phyloP scores from a whole-genome alignment of 257 asterid species.

The Jaltomata sinuosa region DNA sequence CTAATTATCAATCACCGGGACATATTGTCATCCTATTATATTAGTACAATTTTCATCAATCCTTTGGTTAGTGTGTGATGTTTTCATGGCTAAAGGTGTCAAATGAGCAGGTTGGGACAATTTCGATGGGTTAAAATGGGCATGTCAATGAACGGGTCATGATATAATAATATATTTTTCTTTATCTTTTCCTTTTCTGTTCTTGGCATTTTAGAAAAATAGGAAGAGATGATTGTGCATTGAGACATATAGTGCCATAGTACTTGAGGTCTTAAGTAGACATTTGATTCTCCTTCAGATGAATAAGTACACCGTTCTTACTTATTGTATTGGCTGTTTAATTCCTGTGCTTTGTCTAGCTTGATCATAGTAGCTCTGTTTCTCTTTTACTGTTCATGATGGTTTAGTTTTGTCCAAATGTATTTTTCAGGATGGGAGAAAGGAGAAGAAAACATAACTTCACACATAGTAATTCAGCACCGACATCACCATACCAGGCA shows the following conservation, averaged over 20 bases:
- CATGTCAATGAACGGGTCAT: neutral
- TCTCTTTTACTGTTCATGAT: neutral
- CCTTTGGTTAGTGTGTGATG: neutral
- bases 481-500: neutral
- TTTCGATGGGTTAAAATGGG: neutral
- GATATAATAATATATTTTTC: neutral
- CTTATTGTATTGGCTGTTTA: neutral
- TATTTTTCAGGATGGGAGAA: conserved; percentile 36
- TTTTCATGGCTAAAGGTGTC: neutral
- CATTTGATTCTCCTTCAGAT: neutral
- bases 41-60: neutral
- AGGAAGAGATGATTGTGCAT: neutral
- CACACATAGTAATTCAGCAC: conserved; percentile 9
- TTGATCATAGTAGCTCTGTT: neutral
- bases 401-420: neutral
- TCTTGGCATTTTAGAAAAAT: neutral
- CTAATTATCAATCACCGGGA: neutral
- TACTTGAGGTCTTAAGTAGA: neutral
- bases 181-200: neutral
- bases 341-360: neutral
- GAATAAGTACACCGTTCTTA: neutral
- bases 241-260: neutral
- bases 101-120: neutral
- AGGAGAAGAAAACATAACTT: conserved; percentile 17
- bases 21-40: neutral